Percentiles rank a stretch among this genome's conserved stretches.
Evolutionary conservation across 2,329 filamentous ascomycete species (phyloP).

Genomic region (Sporothrix dimorphospora): DNA sequence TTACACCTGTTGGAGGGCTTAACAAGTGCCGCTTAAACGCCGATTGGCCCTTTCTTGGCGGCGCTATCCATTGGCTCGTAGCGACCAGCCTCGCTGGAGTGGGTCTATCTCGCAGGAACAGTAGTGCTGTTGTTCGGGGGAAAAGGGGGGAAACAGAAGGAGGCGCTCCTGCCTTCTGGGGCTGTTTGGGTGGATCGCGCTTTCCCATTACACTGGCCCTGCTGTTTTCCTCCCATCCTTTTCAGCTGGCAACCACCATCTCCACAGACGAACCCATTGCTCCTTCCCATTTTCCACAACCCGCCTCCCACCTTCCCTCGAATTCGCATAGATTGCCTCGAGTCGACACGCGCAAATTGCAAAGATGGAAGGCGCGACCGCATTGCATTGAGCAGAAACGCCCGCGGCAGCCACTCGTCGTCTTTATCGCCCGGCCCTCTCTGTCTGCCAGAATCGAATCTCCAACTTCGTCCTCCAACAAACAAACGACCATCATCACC

Average conservation of each 20-base stretch:
- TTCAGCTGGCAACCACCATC: constrained; percentile 14
- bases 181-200: constrained; percentile 26
- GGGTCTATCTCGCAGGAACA: neutral
- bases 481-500: neutral
- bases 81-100: constrained; percentile 21
- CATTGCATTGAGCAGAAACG: constrained; percentile 12
- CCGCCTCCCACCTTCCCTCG: neutral
- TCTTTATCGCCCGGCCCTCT: neutral
- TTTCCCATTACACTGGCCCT: constrained; percentile 12
- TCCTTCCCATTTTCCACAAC: constrained; percentile 14
- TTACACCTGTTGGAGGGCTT: neutral
- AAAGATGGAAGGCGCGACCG: constrained; percentile 24
- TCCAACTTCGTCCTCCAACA: neutral
- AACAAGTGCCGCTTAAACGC: neutral
- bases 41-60: neutral
- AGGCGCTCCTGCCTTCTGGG: constrained; percentile 1
- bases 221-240: neutral
- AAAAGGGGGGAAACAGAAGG: constrained; percentile 8
- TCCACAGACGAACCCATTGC: neutral
- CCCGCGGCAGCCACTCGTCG: constrained; percentile 4
- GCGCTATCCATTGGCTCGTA: neutral
- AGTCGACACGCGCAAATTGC: constrained; percentile 7
- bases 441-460: neutral
- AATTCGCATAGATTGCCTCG: no score
- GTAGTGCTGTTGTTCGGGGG: constrained; percentile 4